Evolutionary conservation across 1,284 basidiomycete species (phyloP).

Genomic region (Fereydounia khargensis): DNA sequence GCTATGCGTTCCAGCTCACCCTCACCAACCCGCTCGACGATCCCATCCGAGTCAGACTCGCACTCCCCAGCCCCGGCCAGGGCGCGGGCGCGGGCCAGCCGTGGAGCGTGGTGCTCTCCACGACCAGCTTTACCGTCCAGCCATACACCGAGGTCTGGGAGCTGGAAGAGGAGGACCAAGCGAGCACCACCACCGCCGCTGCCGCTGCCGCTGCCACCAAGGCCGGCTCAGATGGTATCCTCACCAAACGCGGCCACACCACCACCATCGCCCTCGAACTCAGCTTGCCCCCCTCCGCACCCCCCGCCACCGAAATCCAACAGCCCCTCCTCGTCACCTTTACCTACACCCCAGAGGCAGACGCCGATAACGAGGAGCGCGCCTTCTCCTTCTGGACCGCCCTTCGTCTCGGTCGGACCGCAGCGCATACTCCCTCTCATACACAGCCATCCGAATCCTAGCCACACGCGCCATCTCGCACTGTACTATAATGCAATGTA

Average conservation of each 20-base stretch:
- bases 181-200: too few species aligned
- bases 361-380: conserved; percentile 1
- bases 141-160: conserved; percentile 49
- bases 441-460: too few species aligned
- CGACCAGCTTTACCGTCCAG: conserved; percentile 22
- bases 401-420: conserved; percentile 7
- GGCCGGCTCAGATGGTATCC: neutral
- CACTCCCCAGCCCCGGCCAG: conserved; percentile 16
- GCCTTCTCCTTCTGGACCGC: conserved; percentile 22
- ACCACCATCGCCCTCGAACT: conserved; percentile 22
- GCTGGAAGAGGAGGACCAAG: conserved; percentile 40
- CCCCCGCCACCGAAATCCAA: conserved; percentile 10
- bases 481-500: too few species aligned
- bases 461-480: too few species aligned
- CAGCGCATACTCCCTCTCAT: too few species aligned
- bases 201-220: conserved; percentile 12
- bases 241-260: conserved; percentile 8
- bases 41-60: conserved; percentile 32
- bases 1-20: conserved; percentile 33
- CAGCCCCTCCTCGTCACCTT: conserved; percentile 38
- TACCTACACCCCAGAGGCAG: conserved; percentile 11
- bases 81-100: neutral
- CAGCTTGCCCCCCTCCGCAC: conserved; percentile 7
- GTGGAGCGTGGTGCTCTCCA: conserved; percentile 8
- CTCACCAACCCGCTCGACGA: conserved; percentile 50